These are phyloP conservation scores for Hippophae tibetana DNA, from an alignment of 306 rosid genomes.

Conservation along the genomic window DNA sequence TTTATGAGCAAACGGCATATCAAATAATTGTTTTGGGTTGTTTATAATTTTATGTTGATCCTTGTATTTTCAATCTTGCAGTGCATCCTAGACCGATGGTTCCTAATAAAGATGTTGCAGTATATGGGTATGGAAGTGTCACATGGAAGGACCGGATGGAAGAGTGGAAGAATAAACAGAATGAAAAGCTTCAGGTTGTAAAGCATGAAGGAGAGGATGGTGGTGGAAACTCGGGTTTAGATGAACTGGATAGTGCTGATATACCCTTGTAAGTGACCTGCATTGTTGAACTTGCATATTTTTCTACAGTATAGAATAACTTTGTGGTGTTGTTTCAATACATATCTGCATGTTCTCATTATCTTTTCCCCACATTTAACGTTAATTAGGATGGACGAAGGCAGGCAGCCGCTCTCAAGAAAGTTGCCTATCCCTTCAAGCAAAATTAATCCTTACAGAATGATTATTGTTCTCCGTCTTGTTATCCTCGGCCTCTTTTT, in stretches of 20 bases:
- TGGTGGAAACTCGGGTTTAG: constrained; percentile 41
- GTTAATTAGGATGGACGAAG: constrained; percentile 90
- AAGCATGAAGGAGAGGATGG: constrained; percentile 62
- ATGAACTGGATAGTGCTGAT: constrained; percentile 64
- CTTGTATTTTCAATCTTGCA: constrained; percentile 18
- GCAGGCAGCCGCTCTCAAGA: constrained; percentile 90
- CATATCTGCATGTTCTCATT: not conserved
- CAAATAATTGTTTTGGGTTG: not conserved
- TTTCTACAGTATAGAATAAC: not conserved
- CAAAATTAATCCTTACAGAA: constrained; percentile 95
- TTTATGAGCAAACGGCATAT: constrained; percentile 1
- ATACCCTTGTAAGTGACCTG: constrained; percentile 61
- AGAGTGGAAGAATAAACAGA: constrained; percentile 86
- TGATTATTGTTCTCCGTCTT: constrained; percentile 71
- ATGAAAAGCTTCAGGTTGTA: constrained; percentile 84
- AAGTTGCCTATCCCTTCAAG: constrained; percentile 76
- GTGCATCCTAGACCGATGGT: constrained; percentile 97
- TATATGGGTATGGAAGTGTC: constrained; percentile 94
- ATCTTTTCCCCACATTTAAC: constrained; percentile 14
- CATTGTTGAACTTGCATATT: too few species aligned
- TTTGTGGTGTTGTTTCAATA: not conserved
- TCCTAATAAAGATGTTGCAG: constrained; percentile 87
- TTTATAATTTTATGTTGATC: constrained; percentile 15
- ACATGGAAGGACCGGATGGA: constrained; percentile 97
- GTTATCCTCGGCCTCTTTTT: constrained; percentile 72